phyloP scores from a whole-genome alignment of 208 protist species.

The Leishmania arabica region DNA sequence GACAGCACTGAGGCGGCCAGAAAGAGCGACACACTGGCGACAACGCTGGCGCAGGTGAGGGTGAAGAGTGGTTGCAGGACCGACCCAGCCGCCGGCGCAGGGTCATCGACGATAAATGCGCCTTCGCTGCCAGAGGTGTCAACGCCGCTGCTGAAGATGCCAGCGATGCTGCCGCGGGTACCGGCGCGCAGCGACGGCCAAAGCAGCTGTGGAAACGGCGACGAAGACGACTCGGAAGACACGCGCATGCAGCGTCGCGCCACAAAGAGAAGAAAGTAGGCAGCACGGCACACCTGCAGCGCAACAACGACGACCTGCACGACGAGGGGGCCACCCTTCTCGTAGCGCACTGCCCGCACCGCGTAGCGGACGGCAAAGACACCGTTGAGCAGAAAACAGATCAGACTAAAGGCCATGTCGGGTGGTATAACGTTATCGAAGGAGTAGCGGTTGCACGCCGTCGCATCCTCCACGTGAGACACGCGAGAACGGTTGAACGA shows the following conservation, averaged over 20 bases:
- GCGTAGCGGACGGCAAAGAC: conserved; percentile 43
- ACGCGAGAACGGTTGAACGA: background rate
- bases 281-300: conserved; percentile 42
- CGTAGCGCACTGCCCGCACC: conserved; percentile 55
- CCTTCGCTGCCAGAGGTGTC: background rate
- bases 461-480: conserved; percentile 30
- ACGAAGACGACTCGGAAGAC: background rate
- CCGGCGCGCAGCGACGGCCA: background rate
- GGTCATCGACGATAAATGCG: too few relatives aligned
- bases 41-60: conserved; percentile 11
- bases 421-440: conserved; percentile 35
- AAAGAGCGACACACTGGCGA: conserved; percentile 22
- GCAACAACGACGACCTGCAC: conserved; percentile 44
- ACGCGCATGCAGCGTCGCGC: conserved; percentile 24
- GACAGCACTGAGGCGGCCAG: conserved; percentile 24
- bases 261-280: conserved; percentile 45
- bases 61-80: background rate
- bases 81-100: background rate
- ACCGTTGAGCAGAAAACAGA: conserved; percentile 50
- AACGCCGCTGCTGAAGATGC: background rate
- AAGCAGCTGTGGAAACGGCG: background rate
- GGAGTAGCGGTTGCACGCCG: conserved; percentile 41
- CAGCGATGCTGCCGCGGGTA: background rate
- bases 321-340: conserved; percentile 53
- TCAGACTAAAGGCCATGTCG: conserved; percentile 49